These are phyloP conservation scores for Aspergillus wentii DNA, from an alignment of 495 filamentous ascomycete species.

Conservation along the genomic window DNA sequence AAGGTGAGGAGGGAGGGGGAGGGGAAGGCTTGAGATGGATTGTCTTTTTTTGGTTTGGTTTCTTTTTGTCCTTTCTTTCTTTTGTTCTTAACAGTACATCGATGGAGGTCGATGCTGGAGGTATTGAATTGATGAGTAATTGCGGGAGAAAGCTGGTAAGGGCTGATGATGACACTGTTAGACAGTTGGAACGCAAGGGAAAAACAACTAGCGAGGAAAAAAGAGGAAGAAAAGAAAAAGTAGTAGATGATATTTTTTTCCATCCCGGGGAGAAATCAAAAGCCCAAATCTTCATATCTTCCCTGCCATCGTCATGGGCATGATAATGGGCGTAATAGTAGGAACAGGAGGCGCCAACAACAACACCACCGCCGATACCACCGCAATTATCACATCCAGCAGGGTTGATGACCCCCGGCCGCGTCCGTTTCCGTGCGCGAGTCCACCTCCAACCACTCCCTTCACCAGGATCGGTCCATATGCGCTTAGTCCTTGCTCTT, in stretches of 20 bases:
- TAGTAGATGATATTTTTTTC: conserved; percentile 2
- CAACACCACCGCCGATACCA: not conserved
- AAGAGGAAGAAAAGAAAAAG: conserved; percentile 4
- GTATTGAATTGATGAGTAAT: too few relatives aligned
- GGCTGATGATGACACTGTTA: too few relatives aligned
- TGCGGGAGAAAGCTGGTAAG: too few relatives aligned
- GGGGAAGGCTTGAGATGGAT: too few relatives aligned
- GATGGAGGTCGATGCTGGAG: too few relatives aligned
- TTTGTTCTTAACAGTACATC: too few relatives aligned
- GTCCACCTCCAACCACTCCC: not conserved
- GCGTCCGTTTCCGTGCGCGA: conserved; percentile 1
- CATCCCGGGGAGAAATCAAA: conserved; percentile 1
- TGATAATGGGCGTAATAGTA: conserved; percentile 5
- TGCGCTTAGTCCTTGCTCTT: conserved; percentile 53
- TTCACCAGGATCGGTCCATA: conserved; percentile 13
- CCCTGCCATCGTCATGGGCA: conserved; percentile 5
- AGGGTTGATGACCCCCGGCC: conserved; percentile 18
- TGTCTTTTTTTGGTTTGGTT: too few relatives aligned
- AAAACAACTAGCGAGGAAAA: conserved; percentile 1
- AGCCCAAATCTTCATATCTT: conserved; percentile 1
- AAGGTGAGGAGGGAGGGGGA: too few relatives aligned
- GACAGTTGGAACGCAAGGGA: too few relatives aligned
- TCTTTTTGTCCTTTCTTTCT: too few relatives aligned
- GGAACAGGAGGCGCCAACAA: not conserved
- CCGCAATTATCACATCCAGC: conserved; percentile 11